These are phyloP conservation scores for Zymoseptoria ardabiliae DNA, from an alignment of 2,329 filamentous ascomycete genomes.

Conservation along the genomic window DNA sequence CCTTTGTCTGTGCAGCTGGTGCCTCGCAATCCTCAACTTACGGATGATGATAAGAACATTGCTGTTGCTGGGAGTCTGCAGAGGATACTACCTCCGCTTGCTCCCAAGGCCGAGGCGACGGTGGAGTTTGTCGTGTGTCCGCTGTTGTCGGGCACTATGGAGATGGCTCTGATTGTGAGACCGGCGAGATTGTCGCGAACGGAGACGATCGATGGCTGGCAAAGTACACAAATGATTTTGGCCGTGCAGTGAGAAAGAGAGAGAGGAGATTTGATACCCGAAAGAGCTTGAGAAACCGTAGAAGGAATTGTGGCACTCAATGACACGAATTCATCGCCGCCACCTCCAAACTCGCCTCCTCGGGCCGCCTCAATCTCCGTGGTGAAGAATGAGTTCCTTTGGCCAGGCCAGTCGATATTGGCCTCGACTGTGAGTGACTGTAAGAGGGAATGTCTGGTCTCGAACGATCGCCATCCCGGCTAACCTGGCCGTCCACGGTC, in stretches of 20 bases:
- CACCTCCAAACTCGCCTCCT: not conserved
- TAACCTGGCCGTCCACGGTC: too few species aligned
- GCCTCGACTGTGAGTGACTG: not conserved
- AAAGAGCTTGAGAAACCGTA: not conserved
- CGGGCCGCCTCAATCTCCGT: not conserved
- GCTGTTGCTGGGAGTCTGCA: conserved; percentile 16
- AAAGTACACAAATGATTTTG: not conserved
- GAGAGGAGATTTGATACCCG: not conserved
- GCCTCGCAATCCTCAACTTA: not conserved
- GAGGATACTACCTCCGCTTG: conserved; percentile 13
- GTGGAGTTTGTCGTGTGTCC: conserved; percentile 21
- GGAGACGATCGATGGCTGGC: not conserved
- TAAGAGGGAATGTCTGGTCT: not conserved
- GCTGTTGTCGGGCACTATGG: conserved; percentile 14
- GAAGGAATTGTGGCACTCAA: not conserved
- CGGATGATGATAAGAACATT: conserved; percentile 9
- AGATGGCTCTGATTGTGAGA: conserved; percentile 10
- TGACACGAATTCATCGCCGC: not conserved
- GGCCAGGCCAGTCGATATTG: not conserved
- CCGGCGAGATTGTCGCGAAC: conserved; percentile 8
- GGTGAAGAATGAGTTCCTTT: not conserved
- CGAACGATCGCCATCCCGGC: too few species aligned
- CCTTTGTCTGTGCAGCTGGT: conserved; percentile 11
- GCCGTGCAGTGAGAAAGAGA: not conserved
- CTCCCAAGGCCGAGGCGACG: conserved; percentile 4